These are phyloP conservation scores for Trypanosoma scelopori DNA, from an alignment of 208 protist genomes.

Conservation along the genomic window DNA sequence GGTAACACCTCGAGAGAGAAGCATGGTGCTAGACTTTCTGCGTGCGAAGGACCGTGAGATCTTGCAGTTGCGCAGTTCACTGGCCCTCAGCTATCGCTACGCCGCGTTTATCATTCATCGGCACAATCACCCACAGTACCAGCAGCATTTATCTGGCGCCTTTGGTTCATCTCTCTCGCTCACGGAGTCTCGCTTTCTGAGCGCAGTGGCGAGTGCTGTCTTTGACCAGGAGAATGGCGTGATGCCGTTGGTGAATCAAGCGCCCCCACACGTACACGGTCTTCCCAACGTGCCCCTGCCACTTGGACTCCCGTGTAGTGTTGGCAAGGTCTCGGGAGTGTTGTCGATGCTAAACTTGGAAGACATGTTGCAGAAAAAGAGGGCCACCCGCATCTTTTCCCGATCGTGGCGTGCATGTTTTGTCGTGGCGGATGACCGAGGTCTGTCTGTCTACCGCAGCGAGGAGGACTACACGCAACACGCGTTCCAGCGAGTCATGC, in stretches of 20 bases:
- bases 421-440: conserved; percentile 48
- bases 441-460: conserved; percentile 32
- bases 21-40: conserved; percentile 6
- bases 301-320: conserved; percentile 4
- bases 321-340: conserved; percentile 13
- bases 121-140: neutral
- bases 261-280: conserved; percentile 25
- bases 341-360: conserved; percentile 19
- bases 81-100: conserved; percentile 17
- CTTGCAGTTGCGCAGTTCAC: conserved; percentile 20
- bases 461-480: conserved; percentile 40
- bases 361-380: conserved; percentile 17
- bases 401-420: conserved; percentile 37
- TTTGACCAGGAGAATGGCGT: neutral
- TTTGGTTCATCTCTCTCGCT: conserved; percentile 1
- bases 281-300: conserved; percentile 27
- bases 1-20: conserved; percentile 11
- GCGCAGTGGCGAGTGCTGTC: conserved; percentile 7
- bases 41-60: conserved; percentile 29
- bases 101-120: conserved; percentile 13
- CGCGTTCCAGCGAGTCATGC: conserved; percentile 35
- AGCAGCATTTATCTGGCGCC: too few species aligned
- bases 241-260: conserved; percentile 15
- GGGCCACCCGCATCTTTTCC: neutral
- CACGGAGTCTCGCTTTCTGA: conserved; percentile 23